Evolutionary conservation across 176 grass and related monocot species (phyloP), one percentile per base, ranked within the genome.

Genomic region (Lolium perenne): DNA sequence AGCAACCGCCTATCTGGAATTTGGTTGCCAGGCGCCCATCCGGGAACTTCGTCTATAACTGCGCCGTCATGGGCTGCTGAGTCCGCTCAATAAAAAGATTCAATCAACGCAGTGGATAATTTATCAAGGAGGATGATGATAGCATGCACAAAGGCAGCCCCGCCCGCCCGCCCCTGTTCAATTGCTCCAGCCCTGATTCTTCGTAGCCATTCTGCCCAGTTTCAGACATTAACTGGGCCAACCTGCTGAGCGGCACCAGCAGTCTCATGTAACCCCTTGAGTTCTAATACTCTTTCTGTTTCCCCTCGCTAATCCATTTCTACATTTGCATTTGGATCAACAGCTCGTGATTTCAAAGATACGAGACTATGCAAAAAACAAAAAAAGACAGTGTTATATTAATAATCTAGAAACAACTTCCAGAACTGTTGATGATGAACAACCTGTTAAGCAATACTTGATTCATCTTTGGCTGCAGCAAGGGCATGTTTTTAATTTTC

Each of bases 21-120:
- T 86, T 92, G 64, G 89, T 99, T 88, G 97, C 90, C 82, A 93
- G 88, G 26, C 86, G 89, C 71, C 82, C 88, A 58, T 96, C 97
- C 2, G 92, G 94, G 65, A 94, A 88, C 62, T 99, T 99, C 54
- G 97, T 99, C 46, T 99, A 92, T 90, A 99, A 99, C 78, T 96
- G 97, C 46, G 97, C 97, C 0, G 94, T 99, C 72, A 99, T 99
- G 97, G 89, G 94, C 38, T 99, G 97, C 90, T 99, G 88, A 96
- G 76, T 87, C 82, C 56, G 72, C 80, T 74, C 76, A 81, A 77
- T 76, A 87, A 87, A 87, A 87, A 88, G 73, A 78, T 84, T 77
- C 63, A 75, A 35, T 35, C 32, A 35, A 35, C 32, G 61, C 62
- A 71, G 90, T 84, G 81, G 90, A 84, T 92, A 89, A 43, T 80